Base-by-base conservation (phyloP, 768 basidiomycete genomes). In the Xerocomus spinulosus region DNA sequence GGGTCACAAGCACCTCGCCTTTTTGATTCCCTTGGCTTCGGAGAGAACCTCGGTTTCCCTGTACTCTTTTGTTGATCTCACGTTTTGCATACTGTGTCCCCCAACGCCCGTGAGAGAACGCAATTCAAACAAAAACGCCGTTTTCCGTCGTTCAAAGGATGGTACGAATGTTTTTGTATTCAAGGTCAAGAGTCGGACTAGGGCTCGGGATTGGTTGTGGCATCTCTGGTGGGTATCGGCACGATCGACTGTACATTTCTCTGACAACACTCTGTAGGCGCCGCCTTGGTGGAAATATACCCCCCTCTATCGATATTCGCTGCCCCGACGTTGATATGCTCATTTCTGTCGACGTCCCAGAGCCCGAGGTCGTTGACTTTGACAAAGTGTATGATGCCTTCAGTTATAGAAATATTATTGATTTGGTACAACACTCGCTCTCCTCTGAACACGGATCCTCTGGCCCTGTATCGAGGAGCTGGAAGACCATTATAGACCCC, bases 181-280 rank as follows among this genome's bases (percentile, higher is more conserved):
- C 67, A 94, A 95, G 58, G 57, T 74, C 15, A 89, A 86, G 62
- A 83, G 81, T 52, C 79, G 88, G 24, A 82, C 85, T 5, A 73
- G 91, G 43, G 85, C 88, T 2, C 74, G 80, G 32, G 92, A 96
- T 64, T 97, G 94, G 94, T 73, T 82, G 37, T 96, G 92, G 93
- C 76, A 80, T 44, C 70, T 96, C 38, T 92, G 90, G 92, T 84
- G 55, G 46, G 68, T 46, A 44, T 25, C 30, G 6, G n/a, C 34
- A 17, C n/a, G 2, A 20, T 14, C 34, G n/a, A 36, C 15, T 12
- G 21, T 13, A 35, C 17, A n/a, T 28, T 34, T 9, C 20, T 7
- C 30, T 51, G 56, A 52, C 32, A 29, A 24, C 28, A 18, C 7
- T 35, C 34, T 20, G 9, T 49, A 92, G 90, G 86, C 77, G 76